Conservation (phyloP, 352 stramenopile genomes). For the Globisporangium middletonii region DNA sequence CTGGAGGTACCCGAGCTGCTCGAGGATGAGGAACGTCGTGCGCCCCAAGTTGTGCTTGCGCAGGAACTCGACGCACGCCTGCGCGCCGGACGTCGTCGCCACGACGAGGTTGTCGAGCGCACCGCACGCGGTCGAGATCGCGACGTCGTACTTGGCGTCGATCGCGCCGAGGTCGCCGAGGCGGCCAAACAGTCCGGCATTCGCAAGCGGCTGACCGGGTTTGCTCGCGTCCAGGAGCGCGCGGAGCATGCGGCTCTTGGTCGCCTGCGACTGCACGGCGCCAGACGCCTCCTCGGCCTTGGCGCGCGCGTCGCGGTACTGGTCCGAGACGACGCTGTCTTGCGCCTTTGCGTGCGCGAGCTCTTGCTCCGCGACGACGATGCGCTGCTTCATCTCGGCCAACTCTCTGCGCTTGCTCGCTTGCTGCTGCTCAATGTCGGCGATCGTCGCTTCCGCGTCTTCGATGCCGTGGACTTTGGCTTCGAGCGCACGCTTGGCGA, state of each 20-base stretch:
- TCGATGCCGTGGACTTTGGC: constrained; percentile 47
- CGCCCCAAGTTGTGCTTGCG: constrained; percentile 93
- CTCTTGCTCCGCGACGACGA: constrained; percentile 78
- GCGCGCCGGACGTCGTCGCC: constrained; percentile 92
- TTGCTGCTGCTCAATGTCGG: constrained; percentile 63
- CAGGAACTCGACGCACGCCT: constrained; percentile 95
- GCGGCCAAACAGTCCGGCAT: constrained; percentile 92
- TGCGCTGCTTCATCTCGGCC: constrained; percentile 54
- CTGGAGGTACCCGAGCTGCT: constrained; percentile 90
- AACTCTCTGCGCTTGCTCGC: constrained; percentile 48
- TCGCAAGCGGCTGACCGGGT: constrained; percentile 86
- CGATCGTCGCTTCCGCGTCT: constrained; percentile 47
- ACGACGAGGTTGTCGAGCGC: constrained; percentile 97
- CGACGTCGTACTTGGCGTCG: constrained; percentile 95
- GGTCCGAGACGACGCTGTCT: constrained; percentile 42
- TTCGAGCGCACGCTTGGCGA: constrained; percentile 77
- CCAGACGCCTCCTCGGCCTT: constrained; percentile 77
- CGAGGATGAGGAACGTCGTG: constrained; percentile 97
- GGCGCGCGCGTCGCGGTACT: constrained; percentile 58
- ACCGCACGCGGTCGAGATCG: constrained; percentile 96
- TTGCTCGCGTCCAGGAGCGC: constrained; percentile 89
- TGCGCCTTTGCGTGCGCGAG: constrained; percentile 54
- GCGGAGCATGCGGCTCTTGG: constrained; percentile 75
- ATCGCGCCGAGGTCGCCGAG: constrained; percentile 97
- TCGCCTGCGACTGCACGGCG: constrained; percentile 62